A percentile compares a stretch with the other conserved stretches of the same genome.
Evolutionary conservation across 176 grass and related monocot genomes (phyloP).

Genomic region (Luzula sylvatica): DNA sequence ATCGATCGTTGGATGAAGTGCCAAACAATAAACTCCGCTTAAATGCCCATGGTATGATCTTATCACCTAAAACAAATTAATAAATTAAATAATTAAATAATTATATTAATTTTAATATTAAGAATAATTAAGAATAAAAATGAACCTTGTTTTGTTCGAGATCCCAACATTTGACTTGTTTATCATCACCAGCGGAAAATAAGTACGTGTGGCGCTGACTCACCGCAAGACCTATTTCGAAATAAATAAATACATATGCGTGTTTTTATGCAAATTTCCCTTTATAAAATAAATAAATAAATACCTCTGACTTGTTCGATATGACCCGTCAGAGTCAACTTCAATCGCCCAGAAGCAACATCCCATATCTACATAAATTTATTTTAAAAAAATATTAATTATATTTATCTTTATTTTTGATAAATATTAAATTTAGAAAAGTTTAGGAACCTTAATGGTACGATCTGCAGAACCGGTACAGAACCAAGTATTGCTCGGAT

Average conservation of each 20-base stretch:
- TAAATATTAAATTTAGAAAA: background rate
- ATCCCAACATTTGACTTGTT: conserved; percentile 99
- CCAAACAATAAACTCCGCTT: conserved; percentile 96
- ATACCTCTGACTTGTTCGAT: conserved; percentile 85
- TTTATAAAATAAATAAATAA: conserved; percentile 13
- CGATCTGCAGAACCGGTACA: conserved; percentile 88
- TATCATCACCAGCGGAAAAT: conserved; percentile 99
- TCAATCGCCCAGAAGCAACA: conserved; percentile 83
- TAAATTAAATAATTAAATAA: conserved; percentile 15
- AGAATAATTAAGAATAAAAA: conserved; percentile 10
- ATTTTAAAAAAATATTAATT: background rate
- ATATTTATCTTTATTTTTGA: no score
- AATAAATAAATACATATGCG: background rate
- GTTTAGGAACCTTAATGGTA: conserved; percentile 78
- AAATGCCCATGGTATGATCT: conserved; percentile 98
- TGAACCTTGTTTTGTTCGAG: conserved; percentile 99
- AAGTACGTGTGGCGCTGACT: conserved; percentile 86
- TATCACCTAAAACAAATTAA: conserved; percentile 41
- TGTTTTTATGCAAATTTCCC: no score
- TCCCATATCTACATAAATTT: conserved; percentile 79
- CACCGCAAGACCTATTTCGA: conserved; percentile 82
- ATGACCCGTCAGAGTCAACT: conserved; percentile 96
- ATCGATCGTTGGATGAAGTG: conserved; percentile 95
- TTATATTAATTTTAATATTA: conserved; percentile 11
- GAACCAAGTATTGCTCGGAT: conserved; percentile 90